Conservation (phyloP, 2,329 filamentous ascomycete species). For the Juglanconis juglandina region DNA sequence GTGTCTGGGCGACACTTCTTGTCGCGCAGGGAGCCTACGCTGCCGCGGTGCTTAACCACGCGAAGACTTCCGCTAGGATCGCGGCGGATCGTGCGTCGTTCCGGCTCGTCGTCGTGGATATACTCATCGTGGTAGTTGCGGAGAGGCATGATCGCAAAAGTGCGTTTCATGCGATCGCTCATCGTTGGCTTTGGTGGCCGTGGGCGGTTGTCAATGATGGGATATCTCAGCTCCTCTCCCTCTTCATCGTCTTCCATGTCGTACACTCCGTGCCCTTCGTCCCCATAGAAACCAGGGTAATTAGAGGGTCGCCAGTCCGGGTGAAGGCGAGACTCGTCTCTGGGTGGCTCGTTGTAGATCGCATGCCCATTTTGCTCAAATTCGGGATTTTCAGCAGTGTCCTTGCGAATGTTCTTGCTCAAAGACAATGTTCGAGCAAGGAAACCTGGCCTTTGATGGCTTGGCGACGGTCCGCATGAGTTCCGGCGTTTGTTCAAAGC, state of each 20-base stretch:
- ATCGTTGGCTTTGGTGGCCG: constrained; percentile 44
- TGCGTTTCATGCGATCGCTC: constrained; percentile 52
- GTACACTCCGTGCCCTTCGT: constrained; percentile 26
- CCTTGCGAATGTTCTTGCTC: constrained; percentile 37
- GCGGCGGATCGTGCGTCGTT: constrained; percentile 56
- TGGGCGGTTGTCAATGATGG: constrained; percentile 43
- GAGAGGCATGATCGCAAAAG: constrained; percentile 59
- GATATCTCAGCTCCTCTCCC: constrained; percentile 25
- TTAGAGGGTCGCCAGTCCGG: constrained; percentile 60
- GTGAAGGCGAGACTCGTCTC: constrained; percentile 54
- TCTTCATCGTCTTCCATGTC: constrained; percentile 29
- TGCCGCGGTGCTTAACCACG: constrained; percentile 53
- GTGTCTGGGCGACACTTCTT: constrained; percentile 33
- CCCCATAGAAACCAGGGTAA: constrained; percentile 30
- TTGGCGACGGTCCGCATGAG: constrained; percentile 39
- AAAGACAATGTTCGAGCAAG: constrained; percentile 53
- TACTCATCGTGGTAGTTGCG: constrained; percentile 38
- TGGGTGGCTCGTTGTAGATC: constrained; percentile 41
- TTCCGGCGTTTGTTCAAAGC: constrained; percentile 50
- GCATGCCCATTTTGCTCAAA: constrained; percentile 27
- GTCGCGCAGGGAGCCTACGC: constrained; percentile 38
- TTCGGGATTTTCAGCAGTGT: constrained; percentile 25
- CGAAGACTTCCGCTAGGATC: constrained; percentile 58
- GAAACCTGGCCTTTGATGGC: constrained; percentile 37
- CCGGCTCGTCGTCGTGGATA: constrained; percentile 32